phyloP scores from a whole-genome alignment of 2,329 filamentous ascomycete genomes.

The Penicillium olsonii region DNA sequence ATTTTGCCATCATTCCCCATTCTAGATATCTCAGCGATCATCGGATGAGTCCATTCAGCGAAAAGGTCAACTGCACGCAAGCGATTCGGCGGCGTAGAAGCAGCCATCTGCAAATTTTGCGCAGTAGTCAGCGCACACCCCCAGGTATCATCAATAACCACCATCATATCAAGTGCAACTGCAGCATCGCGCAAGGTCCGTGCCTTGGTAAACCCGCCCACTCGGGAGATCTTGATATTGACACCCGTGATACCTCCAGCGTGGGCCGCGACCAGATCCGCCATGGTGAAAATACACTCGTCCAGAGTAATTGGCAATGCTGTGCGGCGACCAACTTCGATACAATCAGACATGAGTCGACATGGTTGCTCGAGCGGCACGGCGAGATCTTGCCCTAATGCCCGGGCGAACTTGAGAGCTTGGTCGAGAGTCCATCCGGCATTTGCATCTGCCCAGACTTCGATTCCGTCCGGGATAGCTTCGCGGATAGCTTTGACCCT shows the following conservation, averaged over 20 bases:
- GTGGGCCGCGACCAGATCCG: background rate
- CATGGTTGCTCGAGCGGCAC: too few species aligned
- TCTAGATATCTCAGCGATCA: background rate
- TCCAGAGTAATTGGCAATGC: background rate
- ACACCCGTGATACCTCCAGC: background rate
- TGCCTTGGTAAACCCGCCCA: background rate
- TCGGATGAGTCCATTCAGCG: background rate
- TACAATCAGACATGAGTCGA: background rate
- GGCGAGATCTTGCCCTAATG: too few species aligned
- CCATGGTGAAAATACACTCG: constrained; percentile 1
- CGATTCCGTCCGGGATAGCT: too few species aligned
- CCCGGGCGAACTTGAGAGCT: too few species aligned
- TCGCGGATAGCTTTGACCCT: too few species aligned
- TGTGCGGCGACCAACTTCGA: constrained; percentile 1
- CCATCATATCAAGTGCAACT: constrained; percentile 2
- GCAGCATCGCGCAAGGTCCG: background rate
- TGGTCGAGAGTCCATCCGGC: too few species aligned
- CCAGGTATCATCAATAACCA: constrained; percentile 1
- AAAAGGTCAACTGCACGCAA: constrained; percentile 1
- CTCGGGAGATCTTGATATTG: constrained; percentile 1
- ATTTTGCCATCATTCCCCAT: background rate
- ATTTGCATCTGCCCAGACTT: too few species aligned
- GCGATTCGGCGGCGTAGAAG: background rate
- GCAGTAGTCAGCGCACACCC: constrained; percentile 1
- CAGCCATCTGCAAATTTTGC: background rate